These are phyloP conservation scores for Talaromyces albobiverticillius DNA, from an alignment of 2,329 filamentous ascomycete genomes.

Conservation along the genomic window DNA sequence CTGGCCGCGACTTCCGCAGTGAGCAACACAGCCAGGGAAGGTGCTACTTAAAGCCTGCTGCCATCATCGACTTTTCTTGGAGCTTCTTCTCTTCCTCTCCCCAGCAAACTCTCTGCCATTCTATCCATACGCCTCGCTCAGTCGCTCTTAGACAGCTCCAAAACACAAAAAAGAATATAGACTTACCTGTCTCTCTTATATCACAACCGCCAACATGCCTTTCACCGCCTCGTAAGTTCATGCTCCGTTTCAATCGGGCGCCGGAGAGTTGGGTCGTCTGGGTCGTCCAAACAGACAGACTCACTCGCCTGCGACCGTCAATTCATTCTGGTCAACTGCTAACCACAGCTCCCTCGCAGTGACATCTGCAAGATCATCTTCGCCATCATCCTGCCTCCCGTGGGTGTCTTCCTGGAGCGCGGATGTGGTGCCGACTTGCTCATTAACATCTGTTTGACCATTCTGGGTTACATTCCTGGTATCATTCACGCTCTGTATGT, in stretches of 20 bases:
- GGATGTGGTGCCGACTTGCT: conserved; percentile 82
- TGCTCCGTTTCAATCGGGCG: too few relatives aligned
- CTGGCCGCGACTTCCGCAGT: conserved; percentile 9
- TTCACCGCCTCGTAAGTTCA: conserved; percentile 49
- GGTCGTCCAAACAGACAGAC: too few relatives aligned
- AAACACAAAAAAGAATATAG: neutral
- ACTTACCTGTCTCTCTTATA: neutral
- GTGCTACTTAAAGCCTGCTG: too few relatives aligned
- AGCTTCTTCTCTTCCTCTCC: too few relatives aligned
- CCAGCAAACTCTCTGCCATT: too few relatives aligned
- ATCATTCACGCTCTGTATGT: conserved; percentile 88
- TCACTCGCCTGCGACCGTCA: too few relatives aligned
- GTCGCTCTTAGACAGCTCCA: too few relatives aligned
- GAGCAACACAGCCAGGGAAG: too few relatives aligned
- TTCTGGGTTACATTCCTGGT: conserved; percentile 72
- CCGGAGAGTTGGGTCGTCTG: too few relatives aligned
- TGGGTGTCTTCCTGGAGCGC: conserved; percentile 92
- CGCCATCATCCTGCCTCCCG: conserved; percentile 82
- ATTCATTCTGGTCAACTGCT: neutral
- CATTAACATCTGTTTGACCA: conserved; percentile 89
- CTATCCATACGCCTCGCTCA: too few relatives aligned
- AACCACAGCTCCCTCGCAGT: conserved; percentile 37
- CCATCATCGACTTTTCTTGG: too few relatives aligned
- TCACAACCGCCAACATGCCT: conserved; percentile 44
- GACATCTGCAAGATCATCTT: conserved; percentile 81